Base-by-base conservation (phyloP, 176 grass and related monocot genomes). In the Bonia amplexicaulis region DNA sequence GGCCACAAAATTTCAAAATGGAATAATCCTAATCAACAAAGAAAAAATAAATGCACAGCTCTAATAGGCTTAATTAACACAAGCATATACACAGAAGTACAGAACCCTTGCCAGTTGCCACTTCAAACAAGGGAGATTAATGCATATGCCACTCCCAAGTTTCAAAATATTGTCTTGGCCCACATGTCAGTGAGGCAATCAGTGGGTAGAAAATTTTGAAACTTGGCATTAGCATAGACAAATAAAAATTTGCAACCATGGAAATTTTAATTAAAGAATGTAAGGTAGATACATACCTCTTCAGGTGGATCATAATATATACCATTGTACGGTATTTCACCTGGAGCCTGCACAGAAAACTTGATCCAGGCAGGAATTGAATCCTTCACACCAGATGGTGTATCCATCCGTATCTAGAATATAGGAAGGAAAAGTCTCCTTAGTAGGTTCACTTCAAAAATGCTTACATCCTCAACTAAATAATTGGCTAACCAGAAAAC, bases 181-280 rank as follows among this genome's bases (percentile, higher is more conserved):
- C 55, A 72, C 35, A 84, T 55, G 35, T 71, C 40, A 67, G 29
- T 41, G 9, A 69, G 37, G 23, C 26, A 67, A 39, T 41, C 45
- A 61, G 26, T 51, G 42, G 2, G 19, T 83, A 90, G 26, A 88
- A 88, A 49, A 93, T 84, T 87, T 87, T 66, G 13, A 84, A 52
- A 45, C 65, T 61, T 80, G 59, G 82, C 5, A 67, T 74, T 54
- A 88, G 76, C 22, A 85, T 60, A 64, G 72, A 94, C 49, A 61
- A 90, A 55, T 89, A 91, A 74, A 89, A 87, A 78, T 81, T 73
- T 47, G 77, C 78, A 73, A 87, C 73, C 76, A 77, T 82, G 3
- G 66, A 92, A 82, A 89, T 74, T 82, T 84, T 80, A 41, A 76
- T 69, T 22, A 79, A 86, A 85, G 81, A 89, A 67, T 66, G 71